These are phyloP conservation scores for Jamesozyma spencerorum DNA, from an alignment of 805 yeast genomes.

Conservation along the genomic window DNA sequence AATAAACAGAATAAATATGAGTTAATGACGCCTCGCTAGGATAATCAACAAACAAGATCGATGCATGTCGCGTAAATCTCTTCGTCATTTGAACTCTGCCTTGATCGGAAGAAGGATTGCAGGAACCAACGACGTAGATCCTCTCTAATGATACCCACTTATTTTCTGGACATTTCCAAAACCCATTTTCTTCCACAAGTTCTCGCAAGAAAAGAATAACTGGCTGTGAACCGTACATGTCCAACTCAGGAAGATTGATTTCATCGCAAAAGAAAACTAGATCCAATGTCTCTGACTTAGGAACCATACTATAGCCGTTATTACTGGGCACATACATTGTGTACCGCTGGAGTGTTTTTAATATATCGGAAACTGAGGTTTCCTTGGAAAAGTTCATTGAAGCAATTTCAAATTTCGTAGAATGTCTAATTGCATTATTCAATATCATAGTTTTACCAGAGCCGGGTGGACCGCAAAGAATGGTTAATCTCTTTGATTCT, in stretches of 20 bases:
- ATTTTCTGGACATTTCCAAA: constrained; percentile 54
- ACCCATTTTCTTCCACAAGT: constrained; percentile 62
- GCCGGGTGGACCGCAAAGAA: constrained; percentile 94
- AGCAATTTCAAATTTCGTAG: constrained; percentile 49
- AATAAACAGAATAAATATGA: constrained; percentile 60
- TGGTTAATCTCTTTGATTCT: constrained; percentile 46
- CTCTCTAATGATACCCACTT: constrained; percentile 59
- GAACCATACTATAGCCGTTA: constrained; percentile 46
- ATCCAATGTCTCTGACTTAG: constrained; percentile 55
- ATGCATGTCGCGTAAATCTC: constrained; percentile 58
- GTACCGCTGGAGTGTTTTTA: constrained; percentile 61
- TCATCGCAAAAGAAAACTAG: constrained; percentile 87
- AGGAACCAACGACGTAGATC: constrained; percentile 87
- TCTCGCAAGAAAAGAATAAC: constrained; percentile 68
- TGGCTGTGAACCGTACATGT: constrained; percentile 62
- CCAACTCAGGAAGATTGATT: constrained; percentile 69
- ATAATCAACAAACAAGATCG: constrained; percentile 66
- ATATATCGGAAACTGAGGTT: constrained; percentile 51
- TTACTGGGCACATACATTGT: constrained; percentile 50
- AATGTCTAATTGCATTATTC: constrained; percentile 52
- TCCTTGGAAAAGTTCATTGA: constrained; percentile 79
- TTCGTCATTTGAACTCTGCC: constrained; percentile 54
- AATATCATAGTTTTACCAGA: constrained; percentile 94
- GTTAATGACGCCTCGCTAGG: constrained; percentile 55
- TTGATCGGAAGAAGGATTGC: constrained; percentile 78